Evolutionary conservation across 2,329 filamentous ascomycete genomes (phyloP).

Genomic region (Hymenoscyphus salicellus): DNA sequence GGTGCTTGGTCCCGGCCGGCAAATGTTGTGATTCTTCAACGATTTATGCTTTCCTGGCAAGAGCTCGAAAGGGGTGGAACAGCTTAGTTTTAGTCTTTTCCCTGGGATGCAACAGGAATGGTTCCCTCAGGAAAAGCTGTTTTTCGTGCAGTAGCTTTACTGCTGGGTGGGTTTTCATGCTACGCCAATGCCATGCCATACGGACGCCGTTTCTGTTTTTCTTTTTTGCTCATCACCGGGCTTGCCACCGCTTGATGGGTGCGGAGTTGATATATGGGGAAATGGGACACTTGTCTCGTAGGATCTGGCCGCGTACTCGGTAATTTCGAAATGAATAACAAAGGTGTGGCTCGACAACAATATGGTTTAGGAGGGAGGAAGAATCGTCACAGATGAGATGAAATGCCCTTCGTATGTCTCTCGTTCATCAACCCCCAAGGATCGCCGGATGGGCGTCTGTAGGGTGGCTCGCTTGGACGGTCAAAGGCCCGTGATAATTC

Average conservation of each 20-base stretch:
- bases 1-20: constrained; percentile 22
- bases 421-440: constrained; percentile 20
- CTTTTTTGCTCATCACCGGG: background rate
- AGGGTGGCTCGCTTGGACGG: constrained; percentile 31
- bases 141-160: background rate
- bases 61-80: constrained; percentile 15
- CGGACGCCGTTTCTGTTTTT: background rate
- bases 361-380: background rate
- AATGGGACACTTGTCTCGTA: background rate
- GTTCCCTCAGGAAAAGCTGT: background rate
- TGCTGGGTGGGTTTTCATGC: too few species aligned
- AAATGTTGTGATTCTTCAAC: constrained; percentile 19
- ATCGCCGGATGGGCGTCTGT: constrained; percentile 32
- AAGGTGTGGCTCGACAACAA: background rate
- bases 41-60: constrained; percentile 19
- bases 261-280: background rate
- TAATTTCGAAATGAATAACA: background rate
- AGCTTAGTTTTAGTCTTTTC: background rate
- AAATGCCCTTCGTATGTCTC: background rate
- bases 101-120: constrained; percentile 4
- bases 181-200: background rate
- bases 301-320: background rate
- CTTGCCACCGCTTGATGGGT: background rate
- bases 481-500: constrained; percentile 33
- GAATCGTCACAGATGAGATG: constrained; percentile 3